Evolutionary conservation across 441 rosid genomes (phyloP).

Genomic region (Euphorbia celastroides): DNA sequence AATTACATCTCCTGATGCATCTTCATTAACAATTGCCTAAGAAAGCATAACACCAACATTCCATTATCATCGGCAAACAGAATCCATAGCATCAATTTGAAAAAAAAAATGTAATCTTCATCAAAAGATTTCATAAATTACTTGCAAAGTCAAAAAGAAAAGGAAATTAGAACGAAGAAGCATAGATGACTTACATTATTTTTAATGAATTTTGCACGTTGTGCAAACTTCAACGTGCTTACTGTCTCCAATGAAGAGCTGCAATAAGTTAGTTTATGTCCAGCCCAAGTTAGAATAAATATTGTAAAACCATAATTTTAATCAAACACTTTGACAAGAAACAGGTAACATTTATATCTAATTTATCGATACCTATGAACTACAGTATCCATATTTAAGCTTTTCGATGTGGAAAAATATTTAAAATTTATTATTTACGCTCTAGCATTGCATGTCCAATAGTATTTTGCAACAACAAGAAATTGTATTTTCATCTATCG

Average conservation of each 20-base stretch:
- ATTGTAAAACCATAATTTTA: not conserved
- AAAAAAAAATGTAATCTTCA: not conserved
- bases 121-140: not conserved
- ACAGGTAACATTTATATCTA: not conserved
- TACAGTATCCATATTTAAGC: not conserved
- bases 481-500: not conserved
- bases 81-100: not conserved
- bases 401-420: not conserved
- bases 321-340: not conserved
- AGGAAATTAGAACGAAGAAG: not conserved
- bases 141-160: not conserved
- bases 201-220: constrained; percentile 95
- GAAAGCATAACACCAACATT: constrained; percentile 13
- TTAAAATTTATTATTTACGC: not conserved
- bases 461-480: not conserved
- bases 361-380: not conserved
- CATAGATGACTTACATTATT: constrained; percentile 60
- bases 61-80: not conserved
- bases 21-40: constrained; percentile 96
- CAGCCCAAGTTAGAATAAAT: not conserved
- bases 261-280: constrained; percentile 20
- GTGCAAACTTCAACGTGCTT: constrained; percentile 98
- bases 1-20: constrained; percentile 95
- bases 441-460: not conserved
- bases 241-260: constrained; percentile 93